phyloP scores from a whole-genome alignment of 2,329 filamentous ascomycete species.

The Colletotrichum gloeosporioides region DNA sequence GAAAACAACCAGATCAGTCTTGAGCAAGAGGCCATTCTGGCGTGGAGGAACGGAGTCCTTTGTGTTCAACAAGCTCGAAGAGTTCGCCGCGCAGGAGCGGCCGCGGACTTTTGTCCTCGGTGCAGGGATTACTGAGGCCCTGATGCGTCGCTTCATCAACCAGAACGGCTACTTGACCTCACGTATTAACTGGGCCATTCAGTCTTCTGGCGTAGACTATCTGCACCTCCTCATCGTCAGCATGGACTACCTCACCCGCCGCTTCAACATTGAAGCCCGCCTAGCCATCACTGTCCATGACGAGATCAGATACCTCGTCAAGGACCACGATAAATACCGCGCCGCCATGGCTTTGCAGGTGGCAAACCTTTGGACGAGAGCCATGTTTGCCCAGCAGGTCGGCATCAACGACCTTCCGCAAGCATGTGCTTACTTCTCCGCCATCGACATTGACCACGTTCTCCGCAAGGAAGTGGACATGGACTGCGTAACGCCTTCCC shows the following conservation, averaged over 20 bases:
- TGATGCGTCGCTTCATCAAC: conserved; percentile 86
- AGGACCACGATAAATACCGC: conserved; percentile 83
- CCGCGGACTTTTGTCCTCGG: conserved; percentile 92
- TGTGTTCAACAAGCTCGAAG: conserved; percentile 97
- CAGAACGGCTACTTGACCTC: conserved; percentile 94
- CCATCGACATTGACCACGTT: conserved; percentile 93
- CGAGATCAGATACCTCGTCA: conserved; percentile 93
- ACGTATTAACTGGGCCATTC: conserved; percentile 98
- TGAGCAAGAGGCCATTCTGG: conserved; percentile 86
- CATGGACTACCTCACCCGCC: conserved; percentile 92
- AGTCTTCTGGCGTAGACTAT: conserved; percentile 96
- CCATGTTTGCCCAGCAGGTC: conserved; percentile 97
- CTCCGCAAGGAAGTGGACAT: conserved; percentile 98
- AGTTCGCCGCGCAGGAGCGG: conserved; percentile 93
- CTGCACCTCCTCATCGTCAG: conserved; percentile 89
- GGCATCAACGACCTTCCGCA: conserved; percentile 96
- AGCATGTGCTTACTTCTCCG: conserved; percentile 93
- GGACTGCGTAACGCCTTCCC: conserved; percentile 92
- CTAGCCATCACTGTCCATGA: conserved; percentile 95
- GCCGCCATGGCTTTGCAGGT: conserved; percentile 93
- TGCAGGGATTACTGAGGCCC: conserved; percentile 93
- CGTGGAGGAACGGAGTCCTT: conserved; percentile 95
- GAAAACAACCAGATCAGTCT: conserved; percentile 76
- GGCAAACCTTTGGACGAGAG: conserved; percentile 93
- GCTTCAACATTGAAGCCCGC: conserved; percentile 84